Percentiles rank a stretch among this genome's conserved stretches.
These are phyloP conservation scores for Corniculantispora saksenae DNA, from an alignment of 2,329 filamentous ascomycete species.

Conservation along the genomic window DNA sequence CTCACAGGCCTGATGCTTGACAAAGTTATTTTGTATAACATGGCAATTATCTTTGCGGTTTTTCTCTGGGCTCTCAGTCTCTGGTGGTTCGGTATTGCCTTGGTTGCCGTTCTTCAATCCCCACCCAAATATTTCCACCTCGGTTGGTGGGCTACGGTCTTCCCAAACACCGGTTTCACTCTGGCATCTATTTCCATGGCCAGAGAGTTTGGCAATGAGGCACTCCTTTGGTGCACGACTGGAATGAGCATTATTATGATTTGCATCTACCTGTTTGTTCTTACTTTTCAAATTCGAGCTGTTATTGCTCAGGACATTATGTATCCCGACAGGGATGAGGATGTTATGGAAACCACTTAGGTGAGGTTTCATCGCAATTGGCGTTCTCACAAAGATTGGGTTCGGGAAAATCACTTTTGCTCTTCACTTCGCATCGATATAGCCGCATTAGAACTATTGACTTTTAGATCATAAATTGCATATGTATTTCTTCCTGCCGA, in stretches of 20 bases:
- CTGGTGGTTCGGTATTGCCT: conserved; percentile 56
- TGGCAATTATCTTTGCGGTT: conserved; percentile 51
- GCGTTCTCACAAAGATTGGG: not conserved
- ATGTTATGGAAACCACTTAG: conserved; percentile 43
- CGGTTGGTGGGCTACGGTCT: conserved; percentile 66
- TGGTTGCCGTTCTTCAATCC: conserved; percentile 36
- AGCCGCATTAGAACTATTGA: conserved; percentile 4
- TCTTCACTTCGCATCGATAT: not conserved
- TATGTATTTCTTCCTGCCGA: conserved; percentile 35
- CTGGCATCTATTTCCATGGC: conserved; percentile 58
- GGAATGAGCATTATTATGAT: conserved; percentile 51
- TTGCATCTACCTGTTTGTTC: conserved; percentile 44
- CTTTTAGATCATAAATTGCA: not conserved
- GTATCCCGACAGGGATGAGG: conserved; percentile 57
- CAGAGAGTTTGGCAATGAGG: conserved; percentile 46
- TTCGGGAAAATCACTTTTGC: not conserved
- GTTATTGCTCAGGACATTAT: conserved; percentile 55
- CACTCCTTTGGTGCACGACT: conserved; percentile 49
- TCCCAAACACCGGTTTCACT: conserved; percentile 62
- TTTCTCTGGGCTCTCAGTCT: conserved; percentile 64
- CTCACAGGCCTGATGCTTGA: conserved; percentile 44
- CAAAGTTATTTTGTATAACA: conserved; percentile 44
- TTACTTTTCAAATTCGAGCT: conserved; percentile 47
- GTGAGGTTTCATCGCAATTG: not conserved
- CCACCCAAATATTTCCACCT: conserved; percentile 56